Percentiles rank a stretch among this genome's conserved stretches.
Evolutionary conservation across 2,329 filamentous ascomycete genomes (phyloP).

Genomic region (Achaetomium macrosporum): DNA sequence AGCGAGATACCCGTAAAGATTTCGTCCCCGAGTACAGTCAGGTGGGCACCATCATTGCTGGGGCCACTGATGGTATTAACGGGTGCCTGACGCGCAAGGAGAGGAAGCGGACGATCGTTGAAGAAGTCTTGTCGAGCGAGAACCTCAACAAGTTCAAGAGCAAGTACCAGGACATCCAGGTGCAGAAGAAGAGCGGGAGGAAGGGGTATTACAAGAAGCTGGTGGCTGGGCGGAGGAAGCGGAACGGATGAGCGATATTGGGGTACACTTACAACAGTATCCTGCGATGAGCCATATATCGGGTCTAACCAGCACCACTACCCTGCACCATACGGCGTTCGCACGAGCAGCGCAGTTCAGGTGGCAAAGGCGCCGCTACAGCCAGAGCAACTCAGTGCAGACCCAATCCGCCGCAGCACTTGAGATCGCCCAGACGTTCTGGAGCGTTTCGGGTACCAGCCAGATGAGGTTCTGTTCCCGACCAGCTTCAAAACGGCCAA

Average conservation of each 20-base stretch:
- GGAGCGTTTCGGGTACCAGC: no score
- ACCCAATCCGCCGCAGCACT: no score
- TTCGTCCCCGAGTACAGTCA: constrained; percentile 77
- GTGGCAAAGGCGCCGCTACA: no score
- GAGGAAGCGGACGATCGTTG: constrained; percentile 77
- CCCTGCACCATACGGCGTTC: no score
- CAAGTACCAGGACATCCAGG: constrained; percentile 83
- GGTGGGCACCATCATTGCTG: constrained; percentile 81
- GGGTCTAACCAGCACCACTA: no score
- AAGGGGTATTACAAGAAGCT: constrained; percentile 84
- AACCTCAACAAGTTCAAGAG: constrained; percentile 68
- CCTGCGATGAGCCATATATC: no score
- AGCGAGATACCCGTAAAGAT: constrained; percentile 70
- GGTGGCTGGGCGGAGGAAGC: constrained; percentile 38
- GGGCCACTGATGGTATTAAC: constrained; percentile 81
- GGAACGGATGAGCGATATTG: constrained; percentile 17
- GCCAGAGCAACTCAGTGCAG: no score
- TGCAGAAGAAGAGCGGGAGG: constrained; percentile 76
- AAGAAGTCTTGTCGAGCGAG: constrained; percentile 71
- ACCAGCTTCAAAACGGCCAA: no score
- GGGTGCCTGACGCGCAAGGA: constrained; percentile 79
- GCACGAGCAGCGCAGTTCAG: no score
- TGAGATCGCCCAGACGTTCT: no score
- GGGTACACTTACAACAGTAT: neutral
- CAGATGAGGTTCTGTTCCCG: no score